phyloP scores from a whole-genome alignment of 768 basidiomycete species.

The Tulasnella sp. region DNA sequence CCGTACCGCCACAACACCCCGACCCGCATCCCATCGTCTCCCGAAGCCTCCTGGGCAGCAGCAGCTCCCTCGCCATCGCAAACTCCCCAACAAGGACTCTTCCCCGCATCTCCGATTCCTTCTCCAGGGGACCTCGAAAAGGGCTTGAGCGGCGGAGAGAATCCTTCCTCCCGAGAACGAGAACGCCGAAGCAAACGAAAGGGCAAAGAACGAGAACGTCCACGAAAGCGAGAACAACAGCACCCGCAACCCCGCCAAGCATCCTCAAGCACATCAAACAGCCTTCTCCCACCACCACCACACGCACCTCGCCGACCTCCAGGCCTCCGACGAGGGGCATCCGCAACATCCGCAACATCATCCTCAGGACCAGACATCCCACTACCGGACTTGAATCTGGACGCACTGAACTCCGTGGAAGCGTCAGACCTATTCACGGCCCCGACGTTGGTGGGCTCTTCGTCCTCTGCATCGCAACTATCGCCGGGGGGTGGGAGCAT shows the following conservation, averaged over 20 bases:
- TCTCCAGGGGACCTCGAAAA: not conserved
- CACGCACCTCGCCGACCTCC: not conserved
- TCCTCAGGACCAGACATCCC: not conserved
- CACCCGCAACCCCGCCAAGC: not conserved
- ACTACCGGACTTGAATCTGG: not conserved
- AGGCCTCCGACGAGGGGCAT: not conserved
- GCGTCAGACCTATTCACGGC: not conserved
- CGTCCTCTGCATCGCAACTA: not conserved
- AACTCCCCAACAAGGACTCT: not conserved
- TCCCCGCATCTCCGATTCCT: not conserved
- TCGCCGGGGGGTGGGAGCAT: not conserved
- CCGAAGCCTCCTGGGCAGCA: not conserved
- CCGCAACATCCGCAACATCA: not conserved
- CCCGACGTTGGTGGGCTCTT: not conserved
- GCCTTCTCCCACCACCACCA: not conserved
- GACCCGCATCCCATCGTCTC: not conserved
- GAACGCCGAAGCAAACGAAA: not conserved
- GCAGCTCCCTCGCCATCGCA: not conserved
- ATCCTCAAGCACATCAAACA: not conserved
- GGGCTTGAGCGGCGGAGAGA: not conserved
- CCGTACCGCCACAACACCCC: not conserved
- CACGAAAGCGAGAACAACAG: too few species aligned
- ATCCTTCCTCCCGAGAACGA: not conserved
- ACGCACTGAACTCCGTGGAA: not conserved
- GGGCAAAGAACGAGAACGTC: not conserved